Evolutionary conservation across 2,329 filamentous ascomycete species (phyloP).

Genomic region (Phyllosticta citriasiana): DNA sequence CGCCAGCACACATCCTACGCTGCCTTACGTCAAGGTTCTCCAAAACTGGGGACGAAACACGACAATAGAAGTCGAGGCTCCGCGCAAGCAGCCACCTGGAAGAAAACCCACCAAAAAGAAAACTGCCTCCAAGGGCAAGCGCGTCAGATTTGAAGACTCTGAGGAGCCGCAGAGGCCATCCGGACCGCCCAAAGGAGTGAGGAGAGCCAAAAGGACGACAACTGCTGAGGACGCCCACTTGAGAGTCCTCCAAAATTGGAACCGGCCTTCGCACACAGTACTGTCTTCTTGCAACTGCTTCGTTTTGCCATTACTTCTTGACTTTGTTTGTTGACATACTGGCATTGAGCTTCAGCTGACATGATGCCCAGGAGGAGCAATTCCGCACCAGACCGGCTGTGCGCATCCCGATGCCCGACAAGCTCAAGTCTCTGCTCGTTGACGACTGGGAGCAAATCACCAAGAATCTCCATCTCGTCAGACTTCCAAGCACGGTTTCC

Average conservation of each 20-base stretch:
- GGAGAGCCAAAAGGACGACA: not conserved
- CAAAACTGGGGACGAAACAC: not conserved
- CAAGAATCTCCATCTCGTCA: constrained; percentile 83
- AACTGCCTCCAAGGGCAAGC: constrained; percentile 30
- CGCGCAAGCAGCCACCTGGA: not conserved
- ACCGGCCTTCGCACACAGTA: not conserved
- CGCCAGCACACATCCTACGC: not conserved
- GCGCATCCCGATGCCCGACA: constrained; percentile 76
- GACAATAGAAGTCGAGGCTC: not conserved
- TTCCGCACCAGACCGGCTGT: constrained; percentile 80
- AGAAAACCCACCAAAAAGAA: constrained; percentile 27
- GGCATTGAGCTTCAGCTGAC: not conserved
- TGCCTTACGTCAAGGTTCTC: not conserved
- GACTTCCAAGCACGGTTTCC: constrained; percentile 66
- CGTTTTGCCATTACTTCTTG: not conserved
- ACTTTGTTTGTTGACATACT: not conserved
- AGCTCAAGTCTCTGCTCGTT: constrained; percentile 82
- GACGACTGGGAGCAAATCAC: constrained; percentile 99
- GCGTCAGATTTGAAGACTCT: constrained; percentile 16
- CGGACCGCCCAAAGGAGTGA: not conserved
- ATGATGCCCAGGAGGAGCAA: constrained; percentile 60
- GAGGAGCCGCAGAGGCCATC: constrained; percentile 2
- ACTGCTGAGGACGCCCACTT: not conserved
- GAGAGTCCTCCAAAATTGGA: not conserved
- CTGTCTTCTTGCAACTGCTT: not conserved